Evolutionary conservation across 805 yeast genomes (phyloP).

Genomic region (Jamesozyma hellenica): DNA sequence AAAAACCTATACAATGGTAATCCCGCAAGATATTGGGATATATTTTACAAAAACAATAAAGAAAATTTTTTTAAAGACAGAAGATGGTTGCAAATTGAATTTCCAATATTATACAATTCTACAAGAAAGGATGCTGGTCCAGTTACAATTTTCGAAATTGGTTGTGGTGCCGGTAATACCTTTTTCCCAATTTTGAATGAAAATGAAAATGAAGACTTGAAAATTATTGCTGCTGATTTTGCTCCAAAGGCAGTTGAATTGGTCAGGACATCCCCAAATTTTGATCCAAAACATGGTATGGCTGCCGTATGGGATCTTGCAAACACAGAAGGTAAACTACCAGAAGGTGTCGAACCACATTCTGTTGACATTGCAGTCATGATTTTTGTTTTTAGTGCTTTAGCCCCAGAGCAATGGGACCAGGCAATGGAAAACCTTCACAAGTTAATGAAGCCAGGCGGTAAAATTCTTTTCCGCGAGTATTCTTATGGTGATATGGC

Average conservation of each 20-base stretch:
- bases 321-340: constrained; percentile 59
- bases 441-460: constrained; percentile 83
- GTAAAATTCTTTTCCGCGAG: constrained; percentile 79
- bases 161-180: constrained; percentile 98
- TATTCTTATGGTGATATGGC: constrained; percentile 95
- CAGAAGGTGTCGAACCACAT: constrained; percentile 71
- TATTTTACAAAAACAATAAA: constrained; percentile 78
- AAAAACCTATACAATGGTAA: constrained; percentile 66
- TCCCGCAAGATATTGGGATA: constrained; percentile 93
- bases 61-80: constrained; percentile 95
- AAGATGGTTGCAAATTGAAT: constrained; percentile 91
- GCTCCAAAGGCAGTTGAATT: constrained; percentile 82
- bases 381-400: constrained; percentile 89
- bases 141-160: constrained; percentile 74
- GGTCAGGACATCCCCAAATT: constrained; percentile 56
- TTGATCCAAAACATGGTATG: constrained; percentile 50
- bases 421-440: constrained; percentile 64
- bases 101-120: constrained; percentile 73
- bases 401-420: constrained; percentile 85
- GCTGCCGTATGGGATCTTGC: constrained; percentile 96
- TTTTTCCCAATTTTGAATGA: constrained; percentile 80
- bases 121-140: constrained; percentile 66
- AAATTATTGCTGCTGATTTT: constrained; percentile 79
- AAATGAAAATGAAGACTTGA: constrained; percentile 69
- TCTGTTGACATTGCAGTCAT: constrained; percentile 88